phyloP scores from a whole-genome alignment of 805 yeast species.

The Ascoidea asiatica region DNA sequence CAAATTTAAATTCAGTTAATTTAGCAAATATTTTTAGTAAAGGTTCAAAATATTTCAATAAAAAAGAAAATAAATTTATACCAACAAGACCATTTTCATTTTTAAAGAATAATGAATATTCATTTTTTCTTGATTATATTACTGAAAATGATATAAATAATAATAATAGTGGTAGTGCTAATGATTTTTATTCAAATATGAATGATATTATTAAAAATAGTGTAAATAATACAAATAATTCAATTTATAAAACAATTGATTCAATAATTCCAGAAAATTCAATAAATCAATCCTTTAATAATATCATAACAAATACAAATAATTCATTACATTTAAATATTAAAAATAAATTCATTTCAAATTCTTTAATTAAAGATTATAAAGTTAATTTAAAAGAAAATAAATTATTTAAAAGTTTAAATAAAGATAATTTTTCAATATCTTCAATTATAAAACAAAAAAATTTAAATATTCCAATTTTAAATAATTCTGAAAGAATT shows the following conservation, averaged over 20 bases:
- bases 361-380: too few species aligned
- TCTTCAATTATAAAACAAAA: background rate
- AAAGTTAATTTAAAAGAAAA: conserved; percentile 11
- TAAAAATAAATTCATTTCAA: background rate
- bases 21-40: conserved; percentile 59
- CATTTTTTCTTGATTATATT: background rate
- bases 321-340: background rate
- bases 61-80: conserved; percentile 6
- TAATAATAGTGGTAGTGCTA: background rate
- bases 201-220: conserved; percentile 20
- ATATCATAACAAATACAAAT: too few species aligned
- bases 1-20: conserved; percentile 36
- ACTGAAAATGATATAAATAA: background rate
- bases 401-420: background rate
- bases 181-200: conserved; percentile 14
- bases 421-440: background rate
- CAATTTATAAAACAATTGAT: background rate
- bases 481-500: conserved; percentile 43
- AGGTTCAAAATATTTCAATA: conserved; percentile 24
- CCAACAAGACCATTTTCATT: conserved; percentile 1
- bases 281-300: conserved; percentile 1
- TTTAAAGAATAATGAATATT: background rate
- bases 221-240: background rate
- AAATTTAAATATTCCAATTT: conserved; percentile 33
- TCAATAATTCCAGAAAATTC: conserved; percentile 15